A percentile compares a stretch with the other conserved stretches of the same genome.
Conservation (phyloP, 2,329 filamentous ascomycete genomes). For the Monosporascus sp. region DNA sequence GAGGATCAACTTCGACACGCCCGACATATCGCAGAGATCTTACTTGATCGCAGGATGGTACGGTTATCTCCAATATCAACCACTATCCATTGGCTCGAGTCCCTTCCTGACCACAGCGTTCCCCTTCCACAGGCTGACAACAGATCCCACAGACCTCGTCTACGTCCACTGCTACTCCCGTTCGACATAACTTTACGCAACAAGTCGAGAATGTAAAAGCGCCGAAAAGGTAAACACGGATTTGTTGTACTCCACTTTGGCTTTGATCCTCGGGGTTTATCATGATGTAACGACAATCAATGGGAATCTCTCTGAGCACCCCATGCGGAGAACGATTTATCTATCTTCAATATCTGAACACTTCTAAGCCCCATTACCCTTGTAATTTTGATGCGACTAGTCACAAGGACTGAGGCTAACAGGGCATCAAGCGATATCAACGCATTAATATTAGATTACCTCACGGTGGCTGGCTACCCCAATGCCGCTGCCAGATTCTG, state of each 20-base stretch:
- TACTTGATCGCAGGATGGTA: constrained; percentile 19
- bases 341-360: constrained; percentile 20
- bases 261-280: constrained; percentile 11
- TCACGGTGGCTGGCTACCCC: constrained; percentile 92
- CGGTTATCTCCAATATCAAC: neutral
- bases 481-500: constrained; percentile 91
- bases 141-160: constrained; percentile 55
- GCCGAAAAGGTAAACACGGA: constrained; percentile 75
- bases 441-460: constrained; percentile 89
- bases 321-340: constrained; percentile 81
- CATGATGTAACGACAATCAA: constrained; percentile 68
- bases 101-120: constrained; percentile 5
- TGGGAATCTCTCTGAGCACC: constrained; percentile 99
- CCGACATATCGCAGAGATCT: constrained; percentile 10
- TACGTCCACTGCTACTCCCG: constrained; percentile 65
- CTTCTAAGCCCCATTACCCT: constrained; percentile 4
- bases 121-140: constrained; percentile 4
- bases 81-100: neutral
- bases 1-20: constrained; percentile 16
- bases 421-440: constrained; percentile 74
- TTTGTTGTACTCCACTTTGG: constrained; percentile 3
- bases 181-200: constrained; percentile 69
- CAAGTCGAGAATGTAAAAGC: constrained; percentile 80
- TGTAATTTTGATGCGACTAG: constrained; percentile 4
- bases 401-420: constrained; percentile 9